These are phyloP conservation scores for Nakaseomyces nivariensis DNA, from an alignment of 1,139 yeast genomes.

Conservation along the genomic window DNA sequence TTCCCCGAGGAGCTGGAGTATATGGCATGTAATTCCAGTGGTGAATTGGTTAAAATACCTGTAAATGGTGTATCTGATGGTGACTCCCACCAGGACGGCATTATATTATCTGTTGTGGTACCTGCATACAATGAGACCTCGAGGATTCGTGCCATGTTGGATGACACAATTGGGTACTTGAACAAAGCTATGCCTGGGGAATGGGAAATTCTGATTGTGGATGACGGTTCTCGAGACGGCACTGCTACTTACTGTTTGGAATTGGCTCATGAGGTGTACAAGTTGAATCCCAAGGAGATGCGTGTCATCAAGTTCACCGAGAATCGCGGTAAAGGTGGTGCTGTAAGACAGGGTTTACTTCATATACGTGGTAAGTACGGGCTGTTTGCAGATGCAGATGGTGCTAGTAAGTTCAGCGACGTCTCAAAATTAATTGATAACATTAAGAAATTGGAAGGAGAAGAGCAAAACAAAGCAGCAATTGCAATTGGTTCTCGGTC, in stretches of 20 bases:
- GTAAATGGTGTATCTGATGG: conserved; percentile 17
- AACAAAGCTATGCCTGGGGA: conserved; percentile 23
- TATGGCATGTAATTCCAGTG: conserved; percentile 31
- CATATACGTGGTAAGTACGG: conserved; percentile 63
- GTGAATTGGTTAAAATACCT: conserved; percentile 11
- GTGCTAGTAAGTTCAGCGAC: conserved; percentile 80
- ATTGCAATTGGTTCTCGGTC: conserved; percentile 91
- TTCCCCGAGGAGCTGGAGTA: conserved; percentile 42
- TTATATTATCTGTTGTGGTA: conserved; percentile 64
- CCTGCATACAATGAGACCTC: conserved; percentile 86
- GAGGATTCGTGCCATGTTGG: conserved; percentile 65
- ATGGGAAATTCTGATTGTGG: conserved; percentile 79
- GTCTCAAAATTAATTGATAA: conserved; percentile 42
- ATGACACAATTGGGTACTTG: conserved; percentile 60
- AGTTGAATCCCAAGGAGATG: conserved; percentile 48
- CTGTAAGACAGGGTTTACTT: conserved; percentile 87
- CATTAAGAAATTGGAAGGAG: conserved; percentile 31
- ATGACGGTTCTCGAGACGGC: conserved; percentile 83
- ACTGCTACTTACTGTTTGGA: conserved; percentile 64
- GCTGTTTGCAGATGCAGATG: conserved; percentile 95
- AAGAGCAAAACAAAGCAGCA: conserved; percentile 32
- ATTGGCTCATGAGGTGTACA: conserved; percentile 44
- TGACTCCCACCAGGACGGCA: conserved; percentile 19
- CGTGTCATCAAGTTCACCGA: conserved; percentile 57
- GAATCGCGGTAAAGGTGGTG: conserved; percentile 96